phyloP scores from a whole-genome alignment of 805 yeast genomes.

The Pichia exigua region DNA sequence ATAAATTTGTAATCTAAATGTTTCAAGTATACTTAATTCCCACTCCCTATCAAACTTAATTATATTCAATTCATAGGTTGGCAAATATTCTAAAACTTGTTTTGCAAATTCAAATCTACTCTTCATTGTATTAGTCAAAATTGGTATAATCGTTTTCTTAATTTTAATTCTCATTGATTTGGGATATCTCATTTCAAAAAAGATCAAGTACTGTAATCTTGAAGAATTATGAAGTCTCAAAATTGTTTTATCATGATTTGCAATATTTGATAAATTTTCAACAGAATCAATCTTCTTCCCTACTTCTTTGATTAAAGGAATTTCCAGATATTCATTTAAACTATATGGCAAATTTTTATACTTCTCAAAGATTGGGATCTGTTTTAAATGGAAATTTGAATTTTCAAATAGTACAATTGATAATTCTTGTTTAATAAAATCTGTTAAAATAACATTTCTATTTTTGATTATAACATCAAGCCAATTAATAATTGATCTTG shows the following conservation, averaged over 20 bases:
- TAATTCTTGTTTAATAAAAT: conserved; percentile 32
- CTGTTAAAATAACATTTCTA: conserved; percentile 33
- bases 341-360: conserved; percentile 10
- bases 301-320: not conserved
- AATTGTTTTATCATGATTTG: not conserved
- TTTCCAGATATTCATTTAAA: not conserved
- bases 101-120: conserved; percentile 42
- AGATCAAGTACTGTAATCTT: conserved; percentile 50
- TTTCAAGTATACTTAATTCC: conserved; percentile 27
- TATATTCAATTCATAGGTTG: conserved; percentile 42
- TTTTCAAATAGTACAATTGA: conserved; percentile 36
- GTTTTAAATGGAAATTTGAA: conserved; percentile 15
- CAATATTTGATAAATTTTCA: not conserved
- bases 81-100: conserved; percentile 50
- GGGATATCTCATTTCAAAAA: conserved; percentile 53
- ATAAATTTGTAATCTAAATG: conserved; percentile 26
- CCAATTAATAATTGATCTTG: conserved; percentile 44
- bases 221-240: conserved; percentile 23
- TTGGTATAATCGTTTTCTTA: conserved; percentile 44
- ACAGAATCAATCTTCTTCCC: not conserved
- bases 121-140: conserved; percentile 42
- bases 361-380: not conserved
- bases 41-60: conserved; percentile 41
- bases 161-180: conserved; percentile 42
- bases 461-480: conserved; percentile 33